A percentile compares a stretch with the other conserved stretches of the same genome.
These are phyloP conservation scores for Pythium monospermum DNA, from an alignment of 352 stramenopile genomes.

Conservation along the genomic window DNA sequence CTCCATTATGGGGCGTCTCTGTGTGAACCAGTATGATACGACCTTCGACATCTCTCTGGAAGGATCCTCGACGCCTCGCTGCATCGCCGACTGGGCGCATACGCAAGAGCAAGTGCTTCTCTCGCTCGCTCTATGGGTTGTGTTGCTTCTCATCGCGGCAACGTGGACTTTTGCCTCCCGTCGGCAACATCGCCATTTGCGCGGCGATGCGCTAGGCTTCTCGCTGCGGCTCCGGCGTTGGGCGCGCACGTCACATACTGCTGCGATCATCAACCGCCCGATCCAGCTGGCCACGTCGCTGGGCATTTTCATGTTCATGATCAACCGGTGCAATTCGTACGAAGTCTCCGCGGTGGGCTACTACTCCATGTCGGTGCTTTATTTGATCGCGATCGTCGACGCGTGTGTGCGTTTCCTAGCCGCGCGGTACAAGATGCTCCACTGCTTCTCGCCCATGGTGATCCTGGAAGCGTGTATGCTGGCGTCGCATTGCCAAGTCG, in stretches of 20 bases:
- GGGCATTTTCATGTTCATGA: constrained; percentile 61
- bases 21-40: constrained; percentile 45
- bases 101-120: constrained; percentile 71
- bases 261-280: constrained; percentile 73
- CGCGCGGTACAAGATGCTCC: constrained; percentile 74
- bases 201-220: constrained; percentile 69
- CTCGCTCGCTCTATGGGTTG: constrained; percentile 36
- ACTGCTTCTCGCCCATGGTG: constrained; percentile 68
- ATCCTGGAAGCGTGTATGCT: constrained; percentile 72
- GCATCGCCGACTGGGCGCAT: constrained; percentile 67
- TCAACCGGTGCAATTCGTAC: constrained; percentile 69
- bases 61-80: constrained; percentile 35
- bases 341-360: constrained; percentile 62
- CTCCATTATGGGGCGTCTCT: constrained; percentile 53
- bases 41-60: constrained; percentile 24
- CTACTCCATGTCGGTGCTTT: constrained; percentile 59
- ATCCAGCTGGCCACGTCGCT: constrained; percentile 73
- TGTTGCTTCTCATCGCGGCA: constrained; percentile 40
- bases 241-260: constrained; percentile 66
- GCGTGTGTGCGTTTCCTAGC: constrained; percentile 75
- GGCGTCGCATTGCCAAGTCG: constrained; percentile 69
- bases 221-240: constrained; percentile 69
- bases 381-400: constrained; percentile 55
- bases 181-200: constrained; percentile 46
- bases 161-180: constrained; percentile 53